phyloP scores from a whole-genome alignment of 495 filamentous ascomycete genomes.

The Glarea lozoyensis region DNA sequence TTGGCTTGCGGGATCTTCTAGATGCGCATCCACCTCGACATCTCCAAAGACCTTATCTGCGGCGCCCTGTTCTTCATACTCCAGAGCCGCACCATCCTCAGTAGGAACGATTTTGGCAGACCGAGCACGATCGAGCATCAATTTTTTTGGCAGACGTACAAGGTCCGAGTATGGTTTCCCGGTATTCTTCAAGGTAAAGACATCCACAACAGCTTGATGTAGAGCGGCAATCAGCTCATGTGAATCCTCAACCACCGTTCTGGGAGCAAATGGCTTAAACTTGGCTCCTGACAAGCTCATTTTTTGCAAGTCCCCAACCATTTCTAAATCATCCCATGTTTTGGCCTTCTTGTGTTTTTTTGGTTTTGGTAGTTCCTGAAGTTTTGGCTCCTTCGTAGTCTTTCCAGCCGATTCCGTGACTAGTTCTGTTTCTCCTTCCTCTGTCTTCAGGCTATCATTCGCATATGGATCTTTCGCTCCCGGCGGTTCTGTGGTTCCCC shows the following conservation, averaged over 20 bases:
- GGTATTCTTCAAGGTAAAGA: slow-evolving; percentile 37
- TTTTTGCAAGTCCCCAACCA: too few species aligned
- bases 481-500: slow-evolving; percentile 47
- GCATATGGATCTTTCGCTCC: slow-evolving; percentile 46
- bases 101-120: slow-evolving; percentile 9
- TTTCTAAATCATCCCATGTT: too few species aligned
- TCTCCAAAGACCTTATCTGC: too few species aligned
- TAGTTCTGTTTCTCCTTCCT: neutral
- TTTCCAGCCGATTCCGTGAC: neutral
- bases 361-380: too few species aligned
- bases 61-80: slow-evolving; percentile 17
- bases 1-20: slow-evolving; percentile 9
- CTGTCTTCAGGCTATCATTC: too few species aligned
- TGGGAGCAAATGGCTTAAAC: too few species aligned
- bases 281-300: too few species aligned
- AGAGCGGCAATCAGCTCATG: slow-evolving; percentile 35
- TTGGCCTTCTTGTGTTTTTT: too few species aligned
- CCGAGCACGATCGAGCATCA: too few species aligned
- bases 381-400: neutral
- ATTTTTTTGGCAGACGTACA: too few species aligned
- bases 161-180: too few species aligned
- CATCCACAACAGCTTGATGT: slow-evolving; percentile 54
- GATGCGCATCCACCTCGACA: slow-evolving; percentile 15
- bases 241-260: too few species aligned
- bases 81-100: slow-evolving; percentile 8